These are phyloP conservation scores for Onygenales sp. DNA, from an alignment of 2,329 filamentous ascomycete species.

Conservation along the genomic window DNA sequence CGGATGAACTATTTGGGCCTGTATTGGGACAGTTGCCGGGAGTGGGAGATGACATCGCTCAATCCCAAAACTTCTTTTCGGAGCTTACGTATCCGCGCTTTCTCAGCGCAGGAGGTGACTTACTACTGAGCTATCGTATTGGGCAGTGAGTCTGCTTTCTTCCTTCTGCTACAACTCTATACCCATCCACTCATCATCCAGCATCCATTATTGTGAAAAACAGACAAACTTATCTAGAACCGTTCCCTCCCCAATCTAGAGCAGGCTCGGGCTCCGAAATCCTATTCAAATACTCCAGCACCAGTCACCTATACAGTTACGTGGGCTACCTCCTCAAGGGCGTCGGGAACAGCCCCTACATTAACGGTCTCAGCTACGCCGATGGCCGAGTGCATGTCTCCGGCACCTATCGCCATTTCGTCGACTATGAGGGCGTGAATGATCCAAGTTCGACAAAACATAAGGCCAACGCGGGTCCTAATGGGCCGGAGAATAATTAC, in stretches of 20 bases:
- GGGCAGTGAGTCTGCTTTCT: not conserved
- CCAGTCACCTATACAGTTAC: not conserved
- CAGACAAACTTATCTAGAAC: not conserved
- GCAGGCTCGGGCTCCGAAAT: not conserved
- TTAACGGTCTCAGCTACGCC: slow-evolving; percentile 36
- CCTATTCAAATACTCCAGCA: not conserved
- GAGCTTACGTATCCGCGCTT: too few species aligned
- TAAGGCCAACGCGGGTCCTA: slow-evolving; percentile 35
- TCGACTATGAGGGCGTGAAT: slow-evolving; percentile 36
- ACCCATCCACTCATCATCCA: too few species aligned
- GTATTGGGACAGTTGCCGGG: too few species aligned
- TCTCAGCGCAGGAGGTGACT: not conserved
- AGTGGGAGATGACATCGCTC: too few species aligned
- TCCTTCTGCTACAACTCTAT: too few species aligned
- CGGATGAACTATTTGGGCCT: too few species aligned
- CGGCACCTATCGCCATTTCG: slow-evolving; percentile 44
- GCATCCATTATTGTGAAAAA: too few species aligned
- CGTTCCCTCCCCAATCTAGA: not conserved
- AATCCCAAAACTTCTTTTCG: too few species aligned
- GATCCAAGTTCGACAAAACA: slow-evolving; percentile 32
- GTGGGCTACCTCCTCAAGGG: not conserved
- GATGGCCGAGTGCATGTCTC: slow-evolving; percentile 32
- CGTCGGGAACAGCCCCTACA: slow-evolving; percentile 38
- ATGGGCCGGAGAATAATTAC: slow-evolving; percentile 40
- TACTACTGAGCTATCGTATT: not conserved